Conservation (phyloP, 2,329 filamentous ascomycete species). For the Chaetomiaceae sp. region DNA sequence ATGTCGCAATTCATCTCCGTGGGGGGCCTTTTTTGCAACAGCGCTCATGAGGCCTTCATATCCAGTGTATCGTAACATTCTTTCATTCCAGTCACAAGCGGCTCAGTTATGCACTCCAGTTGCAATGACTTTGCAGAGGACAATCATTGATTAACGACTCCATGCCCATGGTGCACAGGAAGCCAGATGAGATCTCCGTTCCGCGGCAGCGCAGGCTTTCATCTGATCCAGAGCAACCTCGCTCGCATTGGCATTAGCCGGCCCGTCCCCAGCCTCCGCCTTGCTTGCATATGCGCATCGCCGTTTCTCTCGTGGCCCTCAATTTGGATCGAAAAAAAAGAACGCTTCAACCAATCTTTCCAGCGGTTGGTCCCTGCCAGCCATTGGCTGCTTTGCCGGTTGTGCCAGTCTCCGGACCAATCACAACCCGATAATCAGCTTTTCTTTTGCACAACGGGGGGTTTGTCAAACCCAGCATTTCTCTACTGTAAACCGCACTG, state of each 20-base stretch:
- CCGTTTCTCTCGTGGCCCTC: background rate
- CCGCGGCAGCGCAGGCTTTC: no score
- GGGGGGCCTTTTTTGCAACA: no score
- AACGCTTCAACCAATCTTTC: background rate
- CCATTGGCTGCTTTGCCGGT: constrained; percentile 6
- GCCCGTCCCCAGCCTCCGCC: constrained; percentile 14
- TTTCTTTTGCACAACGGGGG: background rate
- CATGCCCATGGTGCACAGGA: no score
- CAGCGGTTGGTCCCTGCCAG: constrained; percentile 8
- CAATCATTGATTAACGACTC: no score
- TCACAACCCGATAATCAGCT: background rate
- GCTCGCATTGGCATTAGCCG: constrained; percentile 1
- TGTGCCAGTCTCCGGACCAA: background rate
- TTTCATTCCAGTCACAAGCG: no score
- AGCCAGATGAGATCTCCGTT: no score
- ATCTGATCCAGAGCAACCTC: background rate
- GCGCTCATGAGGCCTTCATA: no score
- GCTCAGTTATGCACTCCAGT: no score
- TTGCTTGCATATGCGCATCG: constrained; percentile 22
- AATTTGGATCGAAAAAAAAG: background rate
- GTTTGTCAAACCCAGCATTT: background rate
- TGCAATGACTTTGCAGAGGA: no score
- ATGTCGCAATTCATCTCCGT: no score
- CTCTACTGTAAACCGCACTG: background rate
- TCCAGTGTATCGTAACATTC: no score